These are phyloP conservation scores for Posidonia australis DNA, from an alignment of 106 monocot species.

Conservation along the genomic window DNA sequence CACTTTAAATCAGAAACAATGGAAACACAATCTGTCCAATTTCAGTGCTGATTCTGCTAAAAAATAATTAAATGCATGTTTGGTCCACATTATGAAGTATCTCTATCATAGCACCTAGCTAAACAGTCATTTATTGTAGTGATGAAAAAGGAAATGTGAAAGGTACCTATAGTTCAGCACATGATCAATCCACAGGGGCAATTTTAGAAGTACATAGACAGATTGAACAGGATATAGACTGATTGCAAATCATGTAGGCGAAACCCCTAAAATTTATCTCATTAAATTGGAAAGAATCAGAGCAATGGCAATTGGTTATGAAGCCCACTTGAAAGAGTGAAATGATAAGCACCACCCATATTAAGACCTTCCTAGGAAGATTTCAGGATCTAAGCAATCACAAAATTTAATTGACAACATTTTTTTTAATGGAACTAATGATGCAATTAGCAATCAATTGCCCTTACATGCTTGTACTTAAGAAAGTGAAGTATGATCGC, in stretches of 20 bases:
- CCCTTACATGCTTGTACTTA: conserved; percentile 65
- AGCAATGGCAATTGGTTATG: background rate
- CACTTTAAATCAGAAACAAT: background rate
- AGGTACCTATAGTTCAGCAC: background rate
- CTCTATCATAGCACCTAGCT: no score
- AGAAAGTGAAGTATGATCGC: conserved; percentile 72
- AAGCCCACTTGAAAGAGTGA: no score
- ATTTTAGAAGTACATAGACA: background rate
- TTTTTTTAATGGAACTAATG: no score
- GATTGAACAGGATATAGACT: background rate
- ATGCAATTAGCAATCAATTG: background rate
- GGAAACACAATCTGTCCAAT: background rate
- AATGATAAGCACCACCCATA: no score
- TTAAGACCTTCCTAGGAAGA: background rate
- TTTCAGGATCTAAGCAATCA: background rate
- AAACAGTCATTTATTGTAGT: background rate
- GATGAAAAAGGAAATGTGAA: background rate
- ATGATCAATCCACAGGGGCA: background rate
- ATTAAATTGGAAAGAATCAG: background rate
- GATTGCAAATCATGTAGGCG: background rate
- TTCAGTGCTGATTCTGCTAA: background rate
- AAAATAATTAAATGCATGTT: background rate
- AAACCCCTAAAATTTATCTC: background rate
- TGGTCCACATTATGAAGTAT: background rate
- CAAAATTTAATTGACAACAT: background rate